Conservation (phyloP, 805 yeast species). For the Starmera caribaea region DNA sequence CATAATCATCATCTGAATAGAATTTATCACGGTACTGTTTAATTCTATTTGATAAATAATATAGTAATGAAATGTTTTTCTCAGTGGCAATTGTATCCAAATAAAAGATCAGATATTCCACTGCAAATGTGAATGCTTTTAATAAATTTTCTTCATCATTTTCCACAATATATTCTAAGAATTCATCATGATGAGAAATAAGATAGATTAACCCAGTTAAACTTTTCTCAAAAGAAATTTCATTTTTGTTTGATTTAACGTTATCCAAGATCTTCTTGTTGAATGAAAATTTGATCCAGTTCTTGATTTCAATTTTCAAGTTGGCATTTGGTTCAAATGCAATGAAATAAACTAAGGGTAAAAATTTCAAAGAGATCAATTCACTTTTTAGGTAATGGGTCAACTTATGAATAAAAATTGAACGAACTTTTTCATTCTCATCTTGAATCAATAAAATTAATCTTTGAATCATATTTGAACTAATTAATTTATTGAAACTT, state of each 20-base stretch:
- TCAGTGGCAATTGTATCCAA: conserved; percentile 49
- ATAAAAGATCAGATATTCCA: conserved; percentile 51
- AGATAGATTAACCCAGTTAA: conserved; percentile 60
- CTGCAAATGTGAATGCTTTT: conserved; percentile 42
- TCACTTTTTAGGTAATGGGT: conserved; percentile 42
- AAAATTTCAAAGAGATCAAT: conserved; percentile 50
- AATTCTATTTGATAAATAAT: conserved; percentile 66
- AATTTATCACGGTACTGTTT: conserved; percentile 66
- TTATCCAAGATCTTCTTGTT: conserved; percentile 15
- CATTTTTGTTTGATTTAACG: conserved; percentile 23
- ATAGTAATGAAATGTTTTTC: conserved; percentile 63
- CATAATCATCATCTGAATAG: conserved; percentile 24
- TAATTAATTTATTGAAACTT: conserved; percentile 40
- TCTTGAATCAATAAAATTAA: conserved; percentile 59
- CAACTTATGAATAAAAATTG: conserved; percentile 36
- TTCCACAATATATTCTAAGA: conserved; percentile 29
- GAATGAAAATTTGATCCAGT: conserved; percentile 65
- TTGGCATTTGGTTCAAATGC: conserved; percentile 64
- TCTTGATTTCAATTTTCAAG: conserved; percentile 40
- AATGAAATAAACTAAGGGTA: conserved; percentile 59
- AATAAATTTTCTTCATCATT: conserved; percentile 19
- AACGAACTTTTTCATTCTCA: conserved; percentile 48
- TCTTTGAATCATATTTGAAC: conserved; percentile 40
- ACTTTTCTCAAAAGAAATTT: conserved; percentile 52
- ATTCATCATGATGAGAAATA: conserved; percentile 68